phyloP scores from a whole-genome alignment of 371 early-diverging fungal genomes.

The Mucor circinelloides region DNA sequence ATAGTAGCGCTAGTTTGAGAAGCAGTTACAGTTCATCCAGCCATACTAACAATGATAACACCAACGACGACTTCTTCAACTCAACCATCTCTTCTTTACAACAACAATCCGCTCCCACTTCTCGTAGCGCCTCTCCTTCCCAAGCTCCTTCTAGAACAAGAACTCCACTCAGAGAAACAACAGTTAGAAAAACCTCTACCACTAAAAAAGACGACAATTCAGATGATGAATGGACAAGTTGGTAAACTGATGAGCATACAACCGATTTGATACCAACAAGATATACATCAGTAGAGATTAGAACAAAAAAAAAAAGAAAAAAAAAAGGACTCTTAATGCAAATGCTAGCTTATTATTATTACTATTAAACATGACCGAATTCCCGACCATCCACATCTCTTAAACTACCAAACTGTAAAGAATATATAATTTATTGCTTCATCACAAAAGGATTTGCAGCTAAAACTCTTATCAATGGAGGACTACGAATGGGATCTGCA shows the following conservation, averaged over 20 bases:
- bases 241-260: slow-evolving; percentile 22
- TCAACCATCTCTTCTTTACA: slow-evolving; percentile 47
- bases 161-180: slow-evolving; percentile 36
- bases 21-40: slow-evolving; percentile 15
- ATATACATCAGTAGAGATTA: background rate
- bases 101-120: slow-evolving; percentile 34
- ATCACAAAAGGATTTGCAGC: slow-evolving; percentile 63
- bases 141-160: slow-evolving; percentile 27
- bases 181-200: slow-evolving; percentile 7
- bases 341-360: too few species aligned
- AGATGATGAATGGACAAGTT: slow-evolving; percentile 62
- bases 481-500: slow-evolving; percentile 62
- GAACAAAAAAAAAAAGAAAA: too few species aligned
- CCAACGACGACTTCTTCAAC: slow-evolving; percentile 47
- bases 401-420: background rate
- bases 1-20: slow-evolving; percentile 13
- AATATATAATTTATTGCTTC: background rate
- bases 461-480: slow-evolving; percentile 69
- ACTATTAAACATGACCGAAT: too few species aligned
- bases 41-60: slow-evolving; percentile 8
- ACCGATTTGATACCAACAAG: background rate
- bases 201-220: slow-evolving; percentile 40
- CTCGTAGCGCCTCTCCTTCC: slow-evolving; percentile 40
- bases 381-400: too few species aligned
- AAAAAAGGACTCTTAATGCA: too few species aligned